phyloP scores from a whole-genome alignment of 306 rosid genomes.

The Malus domestica region DNA sequence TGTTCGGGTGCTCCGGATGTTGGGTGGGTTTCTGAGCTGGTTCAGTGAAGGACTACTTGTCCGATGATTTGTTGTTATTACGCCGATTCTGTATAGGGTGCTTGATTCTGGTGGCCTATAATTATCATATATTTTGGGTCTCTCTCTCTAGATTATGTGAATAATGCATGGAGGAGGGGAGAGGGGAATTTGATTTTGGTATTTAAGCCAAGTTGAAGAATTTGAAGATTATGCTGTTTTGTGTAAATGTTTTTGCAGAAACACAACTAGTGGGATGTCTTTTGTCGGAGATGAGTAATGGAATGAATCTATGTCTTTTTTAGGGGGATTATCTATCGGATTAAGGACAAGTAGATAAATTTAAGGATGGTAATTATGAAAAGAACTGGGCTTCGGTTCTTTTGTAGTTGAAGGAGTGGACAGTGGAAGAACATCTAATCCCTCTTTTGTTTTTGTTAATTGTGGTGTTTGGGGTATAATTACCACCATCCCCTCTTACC shows the following conservation, averaged over 20 bases:
- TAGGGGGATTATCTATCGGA: slow-evolving; percentile 14
- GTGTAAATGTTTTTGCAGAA: slow-evolving; percentile 31
- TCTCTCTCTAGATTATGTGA: slow-evolving; percentile 19
- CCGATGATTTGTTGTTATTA: background rate
- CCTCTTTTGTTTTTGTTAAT: background rate
- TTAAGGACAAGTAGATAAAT: slow-evolving; percentile 12
- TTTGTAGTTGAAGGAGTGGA: background rate
- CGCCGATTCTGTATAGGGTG: slow-evolving; percentile 18
- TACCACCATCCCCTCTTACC: slow-evolving; percentile 8
- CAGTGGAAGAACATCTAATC: slow-evolving; percentile 8
- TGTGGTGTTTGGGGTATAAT: slow-evolving; percentile 12
- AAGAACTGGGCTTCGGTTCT: background rate
- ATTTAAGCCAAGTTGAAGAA: slow-evolving; percentile 4
- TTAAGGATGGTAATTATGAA: background rate
- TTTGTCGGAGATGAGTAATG: slow-evolving; percentile 18
- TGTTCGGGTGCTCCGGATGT: slow-evolving; percentile 53
- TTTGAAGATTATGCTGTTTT: background rate
- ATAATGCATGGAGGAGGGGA: slow-evolving; percentile 19
- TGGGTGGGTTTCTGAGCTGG: slow-evolving; percentile 77
- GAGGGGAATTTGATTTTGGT: slow-evolving; percentile 25
- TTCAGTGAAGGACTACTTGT: slow-evolving; percentile 26
- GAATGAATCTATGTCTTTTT: slow-evolving; percentile 16
- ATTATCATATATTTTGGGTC: slow-evolving; percentile 3
- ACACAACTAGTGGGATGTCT: background rate
- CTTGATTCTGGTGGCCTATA: slow-evolving; percentile 2